phyloP scores from a whole-genome alignment of 2,329 filamentous ascomycete species.

The Xylaria sp. region DNA sequence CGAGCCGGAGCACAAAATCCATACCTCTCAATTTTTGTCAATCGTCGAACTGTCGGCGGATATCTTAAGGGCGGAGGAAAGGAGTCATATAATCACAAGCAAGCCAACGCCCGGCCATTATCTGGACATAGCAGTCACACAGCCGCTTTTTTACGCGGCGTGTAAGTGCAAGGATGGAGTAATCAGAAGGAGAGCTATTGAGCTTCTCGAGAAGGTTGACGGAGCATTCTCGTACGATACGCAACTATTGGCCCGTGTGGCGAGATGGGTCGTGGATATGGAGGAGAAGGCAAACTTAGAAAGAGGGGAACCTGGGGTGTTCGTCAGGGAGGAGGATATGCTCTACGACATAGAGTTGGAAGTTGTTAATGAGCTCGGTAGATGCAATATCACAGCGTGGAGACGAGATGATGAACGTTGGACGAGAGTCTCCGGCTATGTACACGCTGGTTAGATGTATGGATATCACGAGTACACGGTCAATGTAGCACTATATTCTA shows the following conservation, averaged over 20 bases:
- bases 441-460: not conserved
- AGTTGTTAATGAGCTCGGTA: not conserved
- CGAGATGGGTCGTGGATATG: constrained; percentile 11
- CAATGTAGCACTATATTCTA: not conserved
- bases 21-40: not conserved
- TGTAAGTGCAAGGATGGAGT: not conserved
- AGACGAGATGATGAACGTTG: not conserved
- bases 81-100: not conserved
- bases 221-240: constrained; percentile 3
- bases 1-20: not conserved
- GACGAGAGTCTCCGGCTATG: not conserved
- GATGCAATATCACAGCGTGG: not conserved
- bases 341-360: not conserved
- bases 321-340: not conserved
- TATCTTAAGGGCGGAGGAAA: not conserved
- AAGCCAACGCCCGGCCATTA: not conserved
- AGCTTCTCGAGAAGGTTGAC: not conserved
- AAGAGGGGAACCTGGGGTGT: not conserved
- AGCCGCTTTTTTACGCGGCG: not conserved
- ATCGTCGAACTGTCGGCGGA: not conserved
- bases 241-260: constrained; percentile 12
- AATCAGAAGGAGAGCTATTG: not conserved
- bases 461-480: not conserved
- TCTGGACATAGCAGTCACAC: not conserved
- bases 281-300: constrained; percentile 3